Evolutionary conservation across 164 flowering plant species (phyloP).

Genomic region (Cinnamomum chago): DNA sequence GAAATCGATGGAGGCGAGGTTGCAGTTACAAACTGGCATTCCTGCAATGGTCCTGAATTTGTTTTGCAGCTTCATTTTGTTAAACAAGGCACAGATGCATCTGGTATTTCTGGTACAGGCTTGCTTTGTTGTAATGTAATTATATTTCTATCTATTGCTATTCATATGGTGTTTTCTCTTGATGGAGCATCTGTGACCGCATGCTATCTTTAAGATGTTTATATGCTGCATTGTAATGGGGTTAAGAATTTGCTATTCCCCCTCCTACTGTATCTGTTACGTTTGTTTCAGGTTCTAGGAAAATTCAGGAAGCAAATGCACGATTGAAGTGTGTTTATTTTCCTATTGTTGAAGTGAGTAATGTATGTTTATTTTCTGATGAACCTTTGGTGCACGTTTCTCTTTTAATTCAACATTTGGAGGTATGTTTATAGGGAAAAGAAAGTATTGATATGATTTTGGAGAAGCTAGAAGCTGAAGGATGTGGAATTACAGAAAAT

Average conservation of each 20-base stretch:
- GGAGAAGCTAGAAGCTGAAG: constrained; percentile 42
- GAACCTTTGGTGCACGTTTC: not conserved
- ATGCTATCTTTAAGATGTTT: not conserved
- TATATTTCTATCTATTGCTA: not conserved
- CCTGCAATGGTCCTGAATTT: constrained; percentile 77
- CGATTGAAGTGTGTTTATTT: constrained; percentile 71
- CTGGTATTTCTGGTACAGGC: constrained; percentile 22
- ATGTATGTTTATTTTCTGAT: no score
- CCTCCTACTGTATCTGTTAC: not conserved
- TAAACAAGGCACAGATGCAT: constrained; percentile 12
- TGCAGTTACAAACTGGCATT: constrained; percentile 65
- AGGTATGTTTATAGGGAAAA: constrained; percentile 43
- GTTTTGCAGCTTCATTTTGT: constrained; percentile 45
- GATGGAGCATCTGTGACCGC: not conserved
- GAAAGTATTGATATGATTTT: constrained; percentile 61
- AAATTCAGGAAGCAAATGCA: constrained; percentile 53
- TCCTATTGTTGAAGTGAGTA: constrained; percentile 59
- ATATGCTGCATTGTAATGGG: not conserved
- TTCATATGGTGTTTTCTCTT: not conserved
- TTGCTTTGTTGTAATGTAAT: not conserved
- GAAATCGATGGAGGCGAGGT: constrained; percentile 71
- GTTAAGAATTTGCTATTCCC: not conserved
- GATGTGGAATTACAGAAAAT: constrained; percentile 31
- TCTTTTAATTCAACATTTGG: not conserved
- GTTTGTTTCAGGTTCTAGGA: constrained; percentile 29